Evolutionary conservation across 305 asterid genomes (phyloP), one percentile per base, ranked within the genome.

Genomic region (Galium porrigens): DNA sequence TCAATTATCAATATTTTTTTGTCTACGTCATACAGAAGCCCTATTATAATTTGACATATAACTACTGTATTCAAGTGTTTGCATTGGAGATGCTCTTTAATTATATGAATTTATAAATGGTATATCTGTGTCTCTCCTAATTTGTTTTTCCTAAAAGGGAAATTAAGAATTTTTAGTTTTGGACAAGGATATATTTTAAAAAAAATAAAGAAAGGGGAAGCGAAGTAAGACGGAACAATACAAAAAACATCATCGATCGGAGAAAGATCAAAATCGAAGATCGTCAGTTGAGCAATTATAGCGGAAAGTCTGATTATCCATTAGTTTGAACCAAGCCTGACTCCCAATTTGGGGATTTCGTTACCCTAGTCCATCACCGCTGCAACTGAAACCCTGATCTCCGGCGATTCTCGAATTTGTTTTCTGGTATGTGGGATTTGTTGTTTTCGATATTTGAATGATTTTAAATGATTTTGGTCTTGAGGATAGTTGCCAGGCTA

Each of bases 241-340:
- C 22, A 57, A 30, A 57, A 14, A 46, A 46, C 36, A 57, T 32
- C 62, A 57, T 14, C 46, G 44, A 33, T 34, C 63, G 46, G 63
- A 58, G 63, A 34, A 34, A 15, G 63, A 58, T 58, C 63, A 58
- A 58, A 15, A 58, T 58, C 63, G 63, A 58, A 58, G 46, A 58
- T 58, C 63, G 39, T 18, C 12, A 33, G 44, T 29, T 2, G 46
- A 34, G 33, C 44, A 34, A 15, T 15, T 6, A 12, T 32, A 30
- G 63, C 44, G 63, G 63, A 33, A 58, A 33, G 12, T 33, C 44
- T 15, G 42, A 58, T 58, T 58, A 17, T 32, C 42, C 25, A 3
- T 39, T 36, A 1, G 20, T 58, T 27, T n/a, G 44, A 18, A 58
- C 29, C 63, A 32, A 58, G 27, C 11, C 33, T 34, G 46, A 33